Evolutionary conservation across 805 yeast genomes (phyloP).

Genomic region (Grigorovia humatica): DNA sequence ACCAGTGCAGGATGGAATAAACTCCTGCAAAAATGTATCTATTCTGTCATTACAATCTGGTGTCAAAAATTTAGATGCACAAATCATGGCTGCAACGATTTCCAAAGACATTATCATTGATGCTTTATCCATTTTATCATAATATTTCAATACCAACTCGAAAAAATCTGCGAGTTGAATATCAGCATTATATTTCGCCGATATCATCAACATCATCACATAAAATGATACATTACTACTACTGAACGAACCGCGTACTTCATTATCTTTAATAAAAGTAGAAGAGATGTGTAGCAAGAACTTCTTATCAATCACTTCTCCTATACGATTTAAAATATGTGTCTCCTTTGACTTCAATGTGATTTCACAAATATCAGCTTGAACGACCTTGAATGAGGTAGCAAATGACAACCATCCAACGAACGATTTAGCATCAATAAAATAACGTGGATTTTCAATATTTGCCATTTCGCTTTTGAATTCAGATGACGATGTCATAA

Average conservation of each 20-base stretch:
- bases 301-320: slow-evolving; percentile 37
- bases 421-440: slow-evolving; percentile 44
- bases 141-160: slow-evolving; percentile 38
- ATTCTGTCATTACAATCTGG: slow-evolving; percentile 28
- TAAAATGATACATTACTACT: slow-evolving; percentile 53
- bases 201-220: slow-evolving; percentile 38
- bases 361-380: slow-evolving; percentile 23
- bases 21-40: slow-evolving; percentile 37
- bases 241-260: slow-evolving; percentile 55
- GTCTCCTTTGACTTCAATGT: slow-evolving; percentile 35
- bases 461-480: slow-evolving; percentile 47
- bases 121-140: slow-evolving; percentile 59
- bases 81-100: slow-evolving; percentile 51
- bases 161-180: slow-evolving; percentile 44
- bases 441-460: slow-evolving; percentile 38
- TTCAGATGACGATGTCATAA: slow-evolving; percentile 35
- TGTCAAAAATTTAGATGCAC: slow-evolving; percentile 37
- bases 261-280: slow-evolving; percentile 55
- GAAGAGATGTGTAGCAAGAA: slow-evolving; percentile 49
- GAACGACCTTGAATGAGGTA: slow-evolving; percentile 34
- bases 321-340: slow-evolving; percentile 33
- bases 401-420: slow-evolving; percentile 78
- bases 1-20: slow-evolving; percentile 38
- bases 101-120: slow-evolving; percentile 70
- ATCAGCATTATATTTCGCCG: slow-evolving; percentile 32